Base-by-base conservation (phyloP, 768 basidiomycete species). In the Lactifluus hygrophoroides region DNA sequence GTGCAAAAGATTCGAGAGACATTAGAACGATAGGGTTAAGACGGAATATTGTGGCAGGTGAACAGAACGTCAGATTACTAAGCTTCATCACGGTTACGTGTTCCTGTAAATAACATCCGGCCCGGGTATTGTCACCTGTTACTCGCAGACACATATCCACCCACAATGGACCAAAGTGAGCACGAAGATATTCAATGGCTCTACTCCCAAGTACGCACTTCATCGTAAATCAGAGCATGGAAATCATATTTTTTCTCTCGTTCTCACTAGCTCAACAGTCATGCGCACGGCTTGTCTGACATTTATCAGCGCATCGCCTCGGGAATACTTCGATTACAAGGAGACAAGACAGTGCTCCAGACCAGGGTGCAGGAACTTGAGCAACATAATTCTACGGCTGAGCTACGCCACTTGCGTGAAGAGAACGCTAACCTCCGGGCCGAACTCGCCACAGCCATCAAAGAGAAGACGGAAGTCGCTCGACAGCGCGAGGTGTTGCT, bases 301-400 rank as follows among this genome's bases (percentile, higher is more conserved):
- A 67, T 75, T n/a, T 70, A 72, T 30, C 72, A 72, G 63, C 72
- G 70, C 45, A 59, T 58, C 42, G 60, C 68, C 3, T 59, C 45
- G 1, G 50, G 66, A 38, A 40, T 64, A n/a, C 64, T 61, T 14
- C 64, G 60, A 10, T 30, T 66, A n/a, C 66, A 69, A 30, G 68
- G 69, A 30, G 60, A 66, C 13, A 61, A 63, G 43, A 46, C 63
- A 46, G 64, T 58, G 37, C 62, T 69, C 9, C 60, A 63, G 21
- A 64, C 57, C 32, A 74, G 74, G 32, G 66, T 73, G 14, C 64
- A 69, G 11, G 73, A 76, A 25, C 72, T 80, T 25, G 74, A 81
- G 17, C 59, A 38, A n/a, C 21, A 34, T 57, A 61, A 64, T 14
- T 63, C 65, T 40, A 67, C 53, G 1, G 51, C 21, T 0, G 61